Conservation (phyloP, 306 rosid genomes). For the Bauhinia variegata region DNA sequence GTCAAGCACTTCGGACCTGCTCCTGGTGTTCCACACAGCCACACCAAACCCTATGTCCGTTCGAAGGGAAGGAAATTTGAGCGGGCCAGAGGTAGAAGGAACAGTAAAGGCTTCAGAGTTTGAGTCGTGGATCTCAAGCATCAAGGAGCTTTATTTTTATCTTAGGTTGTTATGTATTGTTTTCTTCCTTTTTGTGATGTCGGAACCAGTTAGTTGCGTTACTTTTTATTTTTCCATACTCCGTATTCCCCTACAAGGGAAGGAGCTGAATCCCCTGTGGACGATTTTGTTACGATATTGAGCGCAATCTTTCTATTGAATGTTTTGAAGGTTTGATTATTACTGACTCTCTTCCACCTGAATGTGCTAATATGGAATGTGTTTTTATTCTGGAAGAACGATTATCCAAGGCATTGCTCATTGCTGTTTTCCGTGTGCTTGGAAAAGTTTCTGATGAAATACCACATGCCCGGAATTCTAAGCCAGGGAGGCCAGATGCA, state of each 20-base stretch:
- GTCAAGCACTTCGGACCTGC: constrained; percentile 74
- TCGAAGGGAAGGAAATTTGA: constrained; percentile 58
- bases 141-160: constrained; percentile 5
- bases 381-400: no score
- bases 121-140: constrained; percentile 34
- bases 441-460: no score
- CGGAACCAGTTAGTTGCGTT: constrained; percentile 13
- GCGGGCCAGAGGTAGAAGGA: constrained; percentile 62
- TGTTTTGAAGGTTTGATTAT: constrained; percentile 19
- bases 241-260: constrained; percentile 10
- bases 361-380: neutral
- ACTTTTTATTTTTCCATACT: constrained; percentile 25
- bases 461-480: no score
- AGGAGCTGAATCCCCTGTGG: neutral
- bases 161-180: constrained; percentile 3
- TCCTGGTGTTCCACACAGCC: constrained; percentile 74
- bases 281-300: constrained; percentile 27
- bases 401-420: no score
- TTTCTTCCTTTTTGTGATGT: constrained; percentile 8
- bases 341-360: neutral
- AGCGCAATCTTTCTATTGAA: constrained; percentile 9
- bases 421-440: no score
- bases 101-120: constrained; percentile 65
- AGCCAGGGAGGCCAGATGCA: no score
- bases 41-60: constrained; percentile 65